A percentile compares a stretch with the other conserved stretches of the same genome.
Evolutionary conservation across 805 yeast species (phyloP).

Genomic region (Dipodascus geniculatus): DNA sequence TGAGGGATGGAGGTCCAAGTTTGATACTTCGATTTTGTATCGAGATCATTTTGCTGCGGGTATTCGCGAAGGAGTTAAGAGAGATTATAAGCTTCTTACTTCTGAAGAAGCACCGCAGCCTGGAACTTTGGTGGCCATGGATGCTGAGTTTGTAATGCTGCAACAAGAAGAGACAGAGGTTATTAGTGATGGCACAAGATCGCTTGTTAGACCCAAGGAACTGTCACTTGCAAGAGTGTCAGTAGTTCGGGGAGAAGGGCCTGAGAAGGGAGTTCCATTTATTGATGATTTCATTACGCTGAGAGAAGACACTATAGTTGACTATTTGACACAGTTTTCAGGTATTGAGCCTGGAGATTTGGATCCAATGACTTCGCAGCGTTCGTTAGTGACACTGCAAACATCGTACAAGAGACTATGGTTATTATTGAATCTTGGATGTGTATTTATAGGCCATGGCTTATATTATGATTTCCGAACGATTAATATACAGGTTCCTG

Average conservation of each 20-base stretch:
- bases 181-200: conserved; percentile 56
- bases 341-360: conserved; percentile 94
- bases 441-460: conserved; percentile 93
- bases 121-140: conserved; percentile 80
- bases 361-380: conserved; percentile 52
- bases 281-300: conserved; percentile 80
- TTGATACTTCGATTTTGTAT: conserved; percentile 57
- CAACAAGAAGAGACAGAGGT: conserved; percentile 73
- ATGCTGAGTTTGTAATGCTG: conserved; percentile 88
- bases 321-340: conserved; percentile 79
- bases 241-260: conserved; percentile 56
- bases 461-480: conserved; percentile 83
- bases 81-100: conserved; percentile 61
- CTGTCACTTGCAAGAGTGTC: conserved; percentile 82
- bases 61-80: conserved; percentile 42
- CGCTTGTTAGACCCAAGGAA: conserved; percentile 60
- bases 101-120: conserved; percentile 57
- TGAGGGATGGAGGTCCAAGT: conserved; percentile 34
- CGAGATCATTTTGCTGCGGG: conserved; percentile 65
- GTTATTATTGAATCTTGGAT: conserved; percentile 79
- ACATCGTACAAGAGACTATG: conserved; percentile 82
- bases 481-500: conserved; percentile 83
- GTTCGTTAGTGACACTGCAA: conserved; percentile 65
- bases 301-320: conserved; percentile 53
- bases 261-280: conserved; percentile 59